Evolutionary conservation across 1,284 basidiomycete species (phyloP).

Genomic region (Rhodotorula sp.): DNA sequence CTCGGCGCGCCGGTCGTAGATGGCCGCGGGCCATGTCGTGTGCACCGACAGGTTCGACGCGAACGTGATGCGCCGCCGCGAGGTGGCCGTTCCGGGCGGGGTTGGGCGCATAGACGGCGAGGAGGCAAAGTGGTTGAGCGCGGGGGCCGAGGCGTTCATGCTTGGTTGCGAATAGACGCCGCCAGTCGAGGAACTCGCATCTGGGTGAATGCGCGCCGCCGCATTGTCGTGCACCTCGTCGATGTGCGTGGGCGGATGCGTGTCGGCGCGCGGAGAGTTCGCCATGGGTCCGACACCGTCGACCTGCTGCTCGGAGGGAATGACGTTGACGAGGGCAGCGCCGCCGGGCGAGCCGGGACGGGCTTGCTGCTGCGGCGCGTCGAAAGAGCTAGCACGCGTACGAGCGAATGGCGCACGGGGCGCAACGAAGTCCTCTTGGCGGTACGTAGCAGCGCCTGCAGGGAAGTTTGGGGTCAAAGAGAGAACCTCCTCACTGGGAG

Average conservation of each 20-base stretch:
- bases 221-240: constrained; percentile 21
- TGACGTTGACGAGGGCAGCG: constrained; percentile 41
- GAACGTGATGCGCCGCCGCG: constrained; percentile 64
- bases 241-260: constrained; percentile 17
- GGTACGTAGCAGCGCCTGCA: constrained; percentile 38
- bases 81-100: not conserved
- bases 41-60: constrained; percentile 91
- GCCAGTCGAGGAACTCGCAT: not conserved
- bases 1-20: constrained; percentile 93
- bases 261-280: constrained; percentile 36
- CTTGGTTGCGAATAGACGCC: constrained; percentile 64
- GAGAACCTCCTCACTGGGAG: too few relatives aligned
- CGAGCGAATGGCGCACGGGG: constrained; percentile 43
- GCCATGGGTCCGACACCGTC: constrained; percentile 37
- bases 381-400: constrained; percentile 51
- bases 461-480: not conserved
- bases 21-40: constrained; percentile 84
- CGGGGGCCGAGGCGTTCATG: constrained; percentile 80
- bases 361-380: constrained; percentile 45
- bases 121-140: constrained; percentile 59
- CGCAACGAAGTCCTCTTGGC: constrained; percentile 36
- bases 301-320: constrained; percentile 41
- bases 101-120: constrained; percentile 32
- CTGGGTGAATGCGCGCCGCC: constrained; percentile 16
- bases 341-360: constrained; percentile 34